Evolutionary conservation across 768 basidiomycete species (phyloP).

Genomic region (Termitomyces sp.): DNA sequence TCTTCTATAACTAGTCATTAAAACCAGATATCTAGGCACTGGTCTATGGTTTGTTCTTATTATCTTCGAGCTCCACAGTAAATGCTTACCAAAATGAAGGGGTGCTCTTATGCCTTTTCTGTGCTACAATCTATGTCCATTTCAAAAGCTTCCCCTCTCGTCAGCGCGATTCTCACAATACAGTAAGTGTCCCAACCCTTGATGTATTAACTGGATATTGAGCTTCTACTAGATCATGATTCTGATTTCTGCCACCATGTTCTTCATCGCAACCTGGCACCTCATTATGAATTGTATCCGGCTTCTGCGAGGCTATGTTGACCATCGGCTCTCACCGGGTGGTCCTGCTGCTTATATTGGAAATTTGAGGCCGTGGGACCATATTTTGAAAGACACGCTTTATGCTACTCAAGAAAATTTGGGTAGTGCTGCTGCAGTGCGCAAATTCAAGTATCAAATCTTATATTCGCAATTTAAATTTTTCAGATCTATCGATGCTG

Average conservation of each 20-base stretch:
- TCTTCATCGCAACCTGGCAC: conserved; percentile 8
- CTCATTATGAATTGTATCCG: conserved; percentile 6
- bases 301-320: conserved; percentile 7
- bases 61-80: neutral
- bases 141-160: neutral
- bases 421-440: conserved; percentile 7
- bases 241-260: conserved; percentile 3
- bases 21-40: neutral
- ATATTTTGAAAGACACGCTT: conserved; percentile 9
- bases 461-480: neutral
- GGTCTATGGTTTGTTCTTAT: neutral
- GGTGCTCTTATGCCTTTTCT: neutral
- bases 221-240: conserved; percentile 2
- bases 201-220: neutral
- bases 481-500: conserved; percentile 8
- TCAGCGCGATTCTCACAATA: neutral
- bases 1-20: neutral
- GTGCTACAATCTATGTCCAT: neutral
- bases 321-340: conserved; percentile 2
- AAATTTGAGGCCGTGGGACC: conserved; percentile 6
- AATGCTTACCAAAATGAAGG: neutral
- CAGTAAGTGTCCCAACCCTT: neutral
- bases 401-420: conserved; percentile 11
- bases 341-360: conserved; percentile 8
- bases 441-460: neutral